Evolutionary conservation across 345 rosid genomes (phyloP).

Genomic region (Sapria himalayana): DNA sequence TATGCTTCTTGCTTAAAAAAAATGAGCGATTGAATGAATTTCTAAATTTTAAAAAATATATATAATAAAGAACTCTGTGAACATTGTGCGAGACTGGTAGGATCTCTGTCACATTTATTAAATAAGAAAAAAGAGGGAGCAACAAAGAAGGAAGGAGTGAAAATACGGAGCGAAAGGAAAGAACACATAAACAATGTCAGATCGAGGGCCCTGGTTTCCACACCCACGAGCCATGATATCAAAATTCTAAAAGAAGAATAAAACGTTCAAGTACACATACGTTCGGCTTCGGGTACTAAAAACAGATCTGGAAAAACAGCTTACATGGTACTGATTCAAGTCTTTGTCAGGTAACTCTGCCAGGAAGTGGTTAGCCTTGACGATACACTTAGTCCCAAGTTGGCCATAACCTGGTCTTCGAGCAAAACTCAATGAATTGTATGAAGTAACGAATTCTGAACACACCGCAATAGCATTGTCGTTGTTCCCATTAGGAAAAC

Average conservation of each 20-base stretch:
- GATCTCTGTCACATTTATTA: too few species aligned
- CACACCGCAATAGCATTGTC: conserved; percentile 11
- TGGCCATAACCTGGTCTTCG: conserved; percentile 79
- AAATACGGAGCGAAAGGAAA: too few species aligned
- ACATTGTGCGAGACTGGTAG: too few species aligned
- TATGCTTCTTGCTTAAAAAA: too few species aligned
- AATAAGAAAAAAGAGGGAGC: too few species aligned
- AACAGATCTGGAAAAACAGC: conserved; percentile 11
- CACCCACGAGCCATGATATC: too few species aligned
- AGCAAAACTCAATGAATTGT: conserved; percentile 59
- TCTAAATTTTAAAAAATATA: too few species aligned
- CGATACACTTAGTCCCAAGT: conserved; percentile 78
- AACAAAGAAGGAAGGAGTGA: too few species aligned
- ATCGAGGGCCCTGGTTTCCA: conserved; percentile 22
- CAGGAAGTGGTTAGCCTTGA: conserved; percentile 95
- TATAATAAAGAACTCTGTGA: too few species aligned
- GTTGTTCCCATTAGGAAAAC: conserved; percentile 13
- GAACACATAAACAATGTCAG: conserved; percentile 19
- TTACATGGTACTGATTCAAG: conserved; percentile 90
- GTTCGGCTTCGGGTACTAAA: too few species aligned
- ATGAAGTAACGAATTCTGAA: conserved; percentile 35
- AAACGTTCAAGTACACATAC: neutral
- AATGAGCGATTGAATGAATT: too few species aligned
- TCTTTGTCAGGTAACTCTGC: conserved; percentile 82
- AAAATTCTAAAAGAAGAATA: conserved; percentile 5